Evolutionary conservation across 495 filamentous ascomycete species (phyloP), one percentile per base, ranked within the genome.

Genomic region (Penicillium simplicissimum): DNA sequence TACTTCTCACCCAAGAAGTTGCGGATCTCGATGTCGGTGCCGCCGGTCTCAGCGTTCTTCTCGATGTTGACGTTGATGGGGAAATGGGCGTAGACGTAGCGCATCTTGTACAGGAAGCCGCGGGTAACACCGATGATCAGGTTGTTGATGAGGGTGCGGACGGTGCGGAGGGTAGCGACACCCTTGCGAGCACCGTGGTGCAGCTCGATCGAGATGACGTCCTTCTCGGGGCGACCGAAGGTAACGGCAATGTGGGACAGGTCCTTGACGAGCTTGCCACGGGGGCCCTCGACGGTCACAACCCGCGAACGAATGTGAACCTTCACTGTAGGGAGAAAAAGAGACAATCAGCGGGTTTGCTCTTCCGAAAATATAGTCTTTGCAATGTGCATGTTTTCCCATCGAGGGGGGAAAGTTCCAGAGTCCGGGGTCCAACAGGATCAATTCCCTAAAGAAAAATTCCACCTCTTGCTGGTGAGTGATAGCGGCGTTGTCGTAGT

Each of bases 1-100:
- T 96, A 94, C 91, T 98, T 98, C 90, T 98, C 95, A 77, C 95
- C 95, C 73, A 98, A 86, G 85, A 98, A 98, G 86, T 98, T 98
- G 75, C 94, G 87, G 81, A 98, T 98, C 87, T 98, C 96, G 78
- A 98, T 89, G 79, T 96, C 90, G 73, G 73, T 88, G 65, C 86
- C 76, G 57, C 90, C 93, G 65, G 92, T 95, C 84, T 98, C 93
- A 69, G 78, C 77, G 85, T 96, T 95, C 89, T 96, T 93, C 62
- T 98, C 92, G 67, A 98, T 81, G 85, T 98, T 98, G 79, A 98
- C 95, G 86, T 98, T 98, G 91, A 98, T 98, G 77, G 95, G 95
- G 77, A 98, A 98, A 87, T 98, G 95, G 71, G 95, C 95, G 79
- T 98, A 98, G 82, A 98, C 95, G 82, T 98, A 98, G 67, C 95